Evolutionary conservation across 768 basidiomycete genomes (phyloP).

Genomic region (Phlebiopsis flavidoalba): DNA sequence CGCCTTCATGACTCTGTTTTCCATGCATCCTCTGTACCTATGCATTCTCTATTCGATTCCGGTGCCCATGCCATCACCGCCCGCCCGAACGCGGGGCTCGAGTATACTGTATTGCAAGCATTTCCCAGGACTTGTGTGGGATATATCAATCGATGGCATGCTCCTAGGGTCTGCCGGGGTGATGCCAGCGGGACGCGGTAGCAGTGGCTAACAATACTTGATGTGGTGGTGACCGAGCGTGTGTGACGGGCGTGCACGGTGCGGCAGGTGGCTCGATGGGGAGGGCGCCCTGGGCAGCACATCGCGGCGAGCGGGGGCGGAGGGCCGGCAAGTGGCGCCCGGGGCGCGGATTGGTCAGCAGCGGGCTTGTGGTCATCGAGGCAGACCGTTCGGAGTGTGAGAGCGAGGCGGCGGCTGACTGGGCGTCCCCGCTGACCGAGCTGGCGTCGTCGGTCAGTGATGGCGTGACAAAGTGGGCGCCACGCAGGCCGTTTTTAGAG

Average conservation of each 20-base stretch:
- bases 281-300: too few species aligned
- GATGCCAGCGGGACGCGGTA: not conserved
- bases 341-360: not conserved
- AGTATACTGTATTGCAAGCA: not conserved
- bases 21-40: slow-evolving; percentile 18
- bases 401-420: slow-evolving; percentile 1
- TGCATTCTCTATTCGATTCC: slow-evolving; percentile 11
- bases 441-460: not conserved
- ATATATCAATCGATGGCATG: slow-evolving; percentile 1
- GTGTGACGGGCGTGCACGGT: too few species aligned
- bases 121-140: not conserved
- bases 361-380: not conserved
- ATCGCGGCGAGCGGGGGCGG: too few species aligned
- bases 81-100: slow-evolving; percentile 1
- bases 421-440: slow-evolving; percentile 4
- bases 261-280: too few species aligned
- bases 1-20: slow-evolving; percentile 20
- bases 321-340: too few species aligned
- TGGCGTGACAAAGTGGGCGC: not conserved
- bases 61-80: slow-evolving; percentile 5
- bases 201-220: not conserved
- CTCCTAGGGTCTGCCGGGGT: not conserved
- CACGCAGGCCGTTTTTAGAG: not conserved
- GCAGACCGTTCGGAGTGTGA: not conserved
- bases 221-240: not conserved